Base-by-base conservation (phyloP, 2,329 filamentous ascomycete genomes). In the Capronia americana region DNA sequence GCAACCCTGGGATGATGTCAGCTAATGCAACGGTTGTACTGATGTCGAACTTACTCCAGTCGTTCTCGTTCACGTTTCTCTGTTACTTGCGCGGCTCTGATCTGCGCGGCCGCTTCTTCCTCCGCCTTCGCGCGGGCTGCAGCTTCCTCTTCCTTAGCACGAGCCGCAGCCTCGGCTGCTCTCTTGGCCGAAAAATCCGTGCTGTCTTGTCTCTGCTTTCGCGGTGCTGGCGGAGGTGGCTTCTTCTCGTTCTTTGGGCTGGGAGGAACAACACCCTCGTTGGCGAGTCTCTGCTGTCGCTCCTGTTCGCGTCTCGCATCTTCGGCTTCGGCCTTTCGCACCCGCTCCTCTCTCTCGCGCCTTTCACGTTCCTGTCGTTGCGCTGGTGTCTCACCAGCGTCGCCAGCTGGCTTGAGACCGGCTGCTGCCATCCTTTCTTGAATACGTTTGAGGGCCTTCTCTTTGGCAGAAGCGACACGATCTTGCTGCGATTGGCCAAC, bases 381-480 rank as follows among this genome's bases (percentile, higher is more conserved):
- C 64, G 90, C 87, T 38, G 93, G 82, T 32, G 88, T 91, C 80
- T 99, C 95, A 2, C 90, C 89, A 46, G 89, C 81, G 75, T 96
- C 96, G 20, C 84, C 84, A 5, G 92, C 90, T 32, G 92, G 88
- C 77, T 92, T 96, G 76, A 99, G 90, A 41, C 95, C 95, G 68
- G 98, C 86, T 55, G 94, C 94, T 67, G 95, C 95, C 74, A 99
- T 87, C 67, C 95, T 90, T 78, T 98, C 95, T 41, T 95, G 94
- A 90, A 99, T 98, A 66, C 94, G 92, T 76, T 94, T 92, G 77
- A 98, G 93, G 8, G 95, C 96, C 77, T 97, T 94, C 77, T 97
- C 93, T 77, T 96, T 96, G 75, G 98, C 97, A 75, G 96, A 97
- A 4, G 94, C 93, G 41, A 96, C 93, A 63, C 95, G 88, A 75